These are phyloP conservation scores for Sclerotinia nivalis DNA, from an alignment of 2,329 filamentous ascomycete genomes.

Conservation along the genomic window DNA sequence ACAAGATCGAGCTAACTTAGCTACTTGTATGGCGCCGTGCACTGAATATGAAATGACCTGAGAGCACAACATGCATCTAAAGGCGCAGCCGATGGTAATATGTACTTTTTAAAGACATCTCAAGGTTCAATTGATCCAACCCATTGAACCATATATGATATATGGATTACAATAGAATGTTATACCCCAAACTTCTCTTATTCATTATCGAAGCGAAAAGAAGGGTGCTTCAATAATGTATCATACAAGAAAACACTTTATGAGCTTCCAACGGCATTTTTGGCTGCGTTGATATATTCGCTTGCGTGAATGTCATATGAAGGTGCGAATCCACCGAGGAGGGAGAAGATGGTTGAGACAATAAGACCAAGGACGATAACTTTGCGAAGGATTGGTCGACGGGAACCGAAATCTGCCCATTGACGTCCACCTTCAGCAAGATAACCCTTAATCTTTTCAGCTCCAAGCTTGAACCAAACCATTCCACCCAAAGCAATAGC, in stretches of 20 bases:
- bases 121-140: constrained; percentile 11
- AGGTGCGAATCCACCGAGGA: constrained; percentile 68
- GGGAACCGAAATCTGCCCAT: constrained; percentile 83
- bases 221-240: constrained; percentile 10
- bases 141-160: not conserved
- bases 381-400: constrained; percentile 76
- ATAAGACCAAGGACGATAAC: constrained; percentile 66
- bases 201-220: constrained; percentile 16
- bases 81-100: not conserved
- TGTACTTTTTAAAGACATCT: constrained; percentile 11
- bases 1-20: not conserved
- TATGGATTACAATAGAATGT: constrained; percentile 13
- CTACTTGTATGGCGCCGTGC: not conserved
- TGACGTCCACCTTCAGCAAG: constrained; percentile 68
- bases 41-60: not conserved
- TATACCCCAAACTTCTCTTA: constrained; percentile 17
- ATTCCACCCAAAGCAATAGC: constrained; percentile 76
- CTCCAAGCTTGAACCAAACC: constrained; percentile 83
- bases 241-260: constrained; percentile 15
- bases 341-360: constrained; percentile 65
- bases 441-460: constrained; percentile 81
- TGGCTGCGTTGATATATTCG: constrained; percentile 37
- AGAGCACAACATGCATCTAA: not conserved
- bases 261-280: constrained; percentile 34
- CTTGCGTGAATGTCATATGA: constrained; percentile 57